These are phyloP conservation scores for Backusella liffmaniae DNA, from an alignment of 192 early-diverging fungal species.

Conservation along the genomic window DNA sequence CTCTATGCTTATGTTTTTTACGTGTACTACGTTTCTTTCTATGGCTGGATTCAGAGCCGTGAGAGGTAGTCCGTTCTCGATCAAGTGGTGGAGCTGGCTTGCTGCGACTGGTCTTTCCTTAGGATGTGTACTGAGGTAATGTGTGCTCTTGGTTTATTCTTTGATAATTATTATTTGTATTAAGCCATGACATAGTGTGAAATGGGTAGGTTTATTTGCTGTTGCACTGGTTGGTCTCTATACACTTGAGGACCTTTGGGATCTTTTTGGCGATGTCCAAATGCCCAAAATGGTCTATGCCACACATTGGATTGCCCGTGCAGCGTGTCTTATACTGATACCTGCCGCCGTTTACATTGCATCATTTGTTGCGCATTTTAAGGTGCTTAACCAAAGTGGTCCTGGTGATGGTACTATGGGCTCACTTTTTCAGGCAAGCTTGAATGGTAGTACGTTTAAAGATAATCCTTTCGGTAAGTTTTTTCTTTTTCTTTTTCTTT, in stretches of 20 bases:
- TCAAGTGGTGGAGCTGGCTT: conserved; percentile 90
- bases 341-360: conserved; percentile 83
- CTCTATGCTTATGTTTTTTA: conserved; percentile 32
- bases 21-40: conserved; percentile 64
- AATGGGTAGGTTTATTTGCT: conserved; percentile 96
- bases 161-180: too few relatives aligned
- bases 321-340: conserved; percentile 74
- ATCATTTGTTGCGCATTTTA: conserved; percentile 87
- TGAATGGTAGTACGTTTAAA: conserved; percentile 77
- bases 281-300: conserved; percentile 62
- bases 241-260: conserved; percentile 93
- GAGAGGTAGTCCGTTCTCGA: conserved; percentile 64
- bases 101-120: conserved; percentile 79
- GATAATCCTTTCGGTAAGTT: conserved; percentile 76
- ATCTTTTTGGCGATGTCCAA: conserved; percentile 74
- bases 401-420: conserved; percentile 92
- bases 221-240: conserved; percentile 89
- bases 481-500: neutral
- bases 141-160: neutral
- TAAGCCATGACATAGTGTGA: conserved; percentile 54
- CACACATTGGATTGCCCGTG: conserved; percentile 85
- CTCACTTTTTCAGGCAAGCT: conserved; percentile 93
- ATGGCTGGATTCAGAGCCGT: conserved; percentile 54
- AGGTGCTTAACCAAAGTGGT: conserved; percentile 76
- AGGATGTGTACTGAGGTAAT: conserved; percentile 61